Evolutionary conservation across 306 rosid genomes (phyloP).

Genomic region (Boehmeria nivea): DNA sequence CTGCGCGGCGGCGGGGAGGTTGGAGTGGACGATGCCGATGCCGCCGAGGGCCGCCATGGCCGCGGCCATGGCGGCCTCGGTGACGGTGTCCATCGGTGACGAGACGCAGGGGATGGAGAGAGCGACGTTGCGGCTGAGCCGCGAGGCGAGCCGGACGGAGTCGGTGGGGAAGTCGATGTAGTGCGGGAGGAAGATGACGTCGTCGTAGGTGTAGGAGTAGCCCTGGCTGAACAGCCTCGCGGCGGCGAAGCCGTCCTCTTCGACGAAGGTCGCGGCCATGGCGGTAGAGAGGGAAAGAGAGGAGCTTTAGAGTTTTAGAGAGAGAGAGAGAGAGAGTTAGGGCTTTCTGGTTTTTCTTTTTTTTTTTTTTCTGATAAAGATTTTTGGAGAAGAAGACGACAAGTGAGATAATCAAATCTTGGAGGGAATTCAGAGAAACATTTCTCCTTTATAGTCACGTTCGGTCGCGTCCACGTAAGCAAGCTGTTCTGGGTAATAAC

Average conservation of each 20-base stretch:
- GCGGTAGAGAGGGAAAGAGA: not conserved
- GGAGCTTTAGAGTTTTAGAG: constrained; percentile 8
- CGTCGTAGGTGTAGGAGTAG: constrained; percentile 87
- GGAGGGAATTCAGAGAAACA: no score
- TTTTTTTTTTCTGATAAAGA: no score
- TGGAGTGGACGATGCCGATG: constrained; percentile 61
- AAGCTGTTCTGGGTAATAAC: no score
- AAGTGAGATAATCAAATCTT: no score
- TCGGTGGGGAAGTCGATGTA: constrained; percentile 85
- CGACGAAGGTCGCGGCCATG: constrained; percentile 20
- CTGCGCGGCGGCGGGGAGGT: constrained; percentile 40
- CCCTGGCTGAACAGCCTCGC: constrained; percentile 69
- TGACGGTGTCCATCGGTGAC: constrained; percentile 96
- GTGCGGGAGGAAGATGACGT: constrained; percentile 85
- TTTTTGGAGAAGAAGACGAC: no score
- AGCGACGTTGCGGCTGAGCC: constrained; percentile 48
- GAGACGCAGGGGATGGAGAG: constrained; percentile 70
- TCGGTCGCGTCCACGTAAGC: no score
- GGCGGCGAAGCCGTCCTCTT: constrained; percentile 76
- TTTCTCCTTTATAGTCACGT: no score
- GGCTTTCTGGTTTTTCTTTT: no score
- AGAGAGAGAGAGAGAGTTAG: not conserved
- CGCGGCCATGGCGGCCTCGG: constrained; percentile 67
- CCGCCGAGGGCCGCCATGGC: constrained; percentile 84
- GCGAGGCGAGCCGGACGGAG: constrained; percentile 49